Base-by-base conservation (phyloP, 169 alveolate genomes). In the Eimeria falciformis region DNA sequence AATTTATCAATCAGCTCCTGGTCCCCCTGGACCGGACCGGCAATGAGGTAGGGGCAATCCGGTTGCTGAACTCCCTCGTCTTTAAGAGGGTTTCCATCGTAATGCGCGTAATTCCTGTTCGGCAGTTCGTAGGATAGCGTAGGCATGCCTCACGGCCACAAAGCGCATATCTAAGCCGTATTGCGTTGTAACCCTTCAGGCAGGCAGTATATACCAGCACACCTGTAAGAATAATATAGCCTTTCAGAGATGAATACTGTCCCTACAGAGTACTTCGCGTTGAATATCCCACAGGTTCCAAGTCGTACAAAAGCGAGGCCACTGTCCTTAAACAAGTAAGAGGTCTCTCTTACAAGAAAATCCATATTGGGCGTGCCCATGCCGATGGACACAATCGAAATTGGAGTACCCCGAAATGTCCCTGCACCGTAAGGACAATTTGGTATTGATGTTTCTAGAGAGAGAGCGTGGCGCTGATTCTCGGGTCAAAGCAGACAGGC, bases 311-410 rank as follows among this genome's bases (percentile, higher is more conserved):
- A 33, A n/a, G 93, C 93, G 27, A 90, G 65, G n/a, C 66, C 66
- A 2, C 12, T 12, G 18, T 2, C n/a, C 33, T 29, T 9, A 55
- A 55, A 33, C 69, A 55, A 55, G 21, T 11, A 90, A 6, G 75
- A 68, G 50, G 25, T 12, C 12, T 91, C 94, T 7, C 94, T 12
- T 1, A 91, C 93, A 7, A 91, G 53, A 40, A 91, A 91, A 27
- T 91, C 94, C 81, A 83, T 65, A 90, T 79, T 91, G 3, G 94
- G 94, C 18, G 94, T 73, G 7, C 94, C 94, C 94, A 91, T 91
- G 25, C 94, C 94, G 40, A 91, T 91, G 55, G 79, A n/a, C 45
- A 91, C 86, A 18, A 91, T 40, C 46, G 93, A 82, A 6, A 91
- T 87, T 7, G 53, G 53, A 4, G 27, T 21, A 1, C 94, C 94